Percentiles rank a stretch among this genome's conserved stretches.
phyloP scores from a whole-genome alignment of 768 basidiomycete genomes.

The Kwoniella botswanensis region DNA sequence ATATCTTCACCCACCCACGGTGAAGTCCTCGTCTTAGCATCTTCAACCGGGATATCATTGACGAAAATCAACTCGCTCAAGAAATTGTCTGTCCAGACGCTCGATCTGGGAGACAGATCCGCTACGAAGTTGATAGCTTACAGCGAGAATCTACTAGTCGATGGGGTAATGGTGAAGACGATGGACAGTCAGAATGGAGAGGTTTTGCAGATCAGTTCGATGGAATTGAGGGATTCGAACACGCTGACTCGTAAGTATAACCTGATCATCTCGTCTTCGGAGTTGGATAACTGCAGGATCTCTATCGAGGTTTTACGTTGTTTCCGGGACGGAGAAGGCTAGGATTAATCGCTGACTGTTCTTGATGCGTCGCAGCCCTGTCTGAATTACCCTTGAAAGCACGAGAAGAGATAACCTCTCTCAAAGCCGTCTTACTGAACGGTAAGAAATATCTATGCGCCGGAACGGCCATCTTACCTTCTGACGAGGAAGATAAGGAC shows the following conservation, averaged over 20 bases:
- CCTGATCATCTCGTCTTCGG: background rate
- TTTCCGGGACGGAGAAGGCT: too few relatives aligned
- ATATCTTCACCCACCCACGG: conserved; percentile 33
- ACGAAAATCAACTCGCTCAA: conserved; percentile 48
- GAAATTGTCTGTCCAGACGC: conserved; percentile 53
- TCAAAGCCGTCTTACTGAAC: conserved; percentile 35
- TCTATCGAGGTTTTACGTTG: too few relatives aligned
- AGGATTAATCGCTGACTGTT: background rate
- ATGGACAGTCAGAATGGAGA: conserved; percentile 52
- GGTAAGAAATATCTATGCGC: conserved; percentile 45
- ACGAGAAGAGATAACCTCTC: conserved; percentile 45
- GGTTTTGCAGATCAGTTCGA: conserved; percentile 32
- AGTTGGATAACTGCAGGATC: too few relatives aligned
- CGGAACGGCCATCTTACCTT: conserved; percentile 48
- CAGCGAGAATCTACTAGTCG: conserved; percentile 27
- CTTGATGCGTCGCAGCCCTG: conserved; percentile 30
- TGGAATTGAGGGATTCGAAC: conserved; percentile 48
- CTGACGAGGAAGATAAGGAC: conserved; percentile 38
- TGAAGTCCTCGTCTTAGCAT: conserved; percentile 40
- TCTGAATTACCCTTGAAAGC: conserved; percentile 36
- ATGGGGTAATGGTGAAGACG: conserved; percentile 25
- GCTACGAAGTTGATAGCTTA: conserved; percentile 30
- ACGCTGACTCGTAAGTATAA: conserved; percentile 39
- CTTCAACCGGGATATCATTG: conserved; percentile 34
- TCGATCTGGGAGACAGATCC: conserved; percentile 47